Evolutionary conservation across 768 basidiomycete species (phyloP).

Genomic region (Neoboletus brunneissimus): DNA sequence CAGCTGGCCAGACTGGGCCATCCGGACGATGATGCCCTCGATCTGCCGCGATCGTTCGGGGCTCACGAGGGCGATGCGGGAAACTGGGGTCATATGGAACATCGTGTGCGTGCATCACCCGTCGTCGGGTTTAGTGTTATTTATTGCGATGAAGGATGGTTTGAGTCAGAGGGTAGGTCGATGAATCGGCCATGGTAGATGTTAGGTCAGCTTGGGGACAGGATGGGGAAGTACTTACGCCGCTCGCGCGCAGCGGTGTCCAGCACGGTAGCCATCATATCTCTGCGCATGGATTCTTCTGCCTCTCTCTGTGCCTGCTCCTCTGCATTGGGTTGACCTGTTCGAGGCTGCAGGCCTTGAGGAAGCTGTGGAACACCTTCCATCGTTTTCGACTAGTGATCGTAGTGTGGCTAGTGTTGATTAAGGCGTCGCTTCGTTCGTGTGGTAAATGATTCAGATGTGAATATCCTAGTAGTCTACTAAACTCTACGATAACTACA

Average conservation of each 20-base stretch:
- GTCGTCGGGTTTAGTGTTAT: background rate
- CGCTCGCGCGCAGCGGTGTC: slow-evolving; percentile 79
- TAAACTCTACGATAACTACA: slow-evolving; percentile 3
- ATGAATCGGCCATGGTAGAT: background rate
- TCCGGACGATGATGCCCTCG: slow-evolving; percentile 71
- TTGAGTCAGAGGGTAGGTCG: background rate
- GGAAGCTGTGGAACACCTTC: slow-evolving; percentile 26
- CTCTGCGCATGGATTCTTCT: slow-evolving; percentile 74
- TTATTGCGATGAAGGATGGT: background rate
- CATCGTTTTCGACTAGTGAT: slow-evolving; percentile 14
- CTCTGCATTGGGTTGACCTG: slow-evolving; percentile 49
- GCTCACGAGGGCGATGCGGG: slow-evolving; percentile 84
- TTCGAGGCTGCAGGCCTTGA: slow-evolving; percentile 28
- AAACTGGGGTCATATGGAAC: slow-evolving; percentile 41
- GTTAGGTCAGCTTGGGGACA: background rate
- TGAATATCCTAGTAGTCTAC: background rate
- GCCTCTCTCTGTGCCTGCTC: slow-evolving; percentile 55
- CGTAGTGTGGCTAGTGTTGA: slow-evolving; percentile 2
- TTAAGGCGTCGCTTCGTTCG: background rate
- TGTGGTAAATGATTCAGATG: background rate
- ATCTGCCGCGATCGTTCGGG: slow-evolving; percentile 79
- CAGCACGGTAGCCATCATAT: slow-evolving; percentile 74
- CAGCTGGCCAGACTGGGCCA: slow-evolving; percentile 83
- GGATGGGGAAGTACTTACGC: slow-evolving; percentile 42
- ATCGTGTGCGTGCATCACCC: background rate